Base-by-base conservation (phyloP, 495 filamentous ascomycete species). In the Saxophila tyrrhenica region DNA sequence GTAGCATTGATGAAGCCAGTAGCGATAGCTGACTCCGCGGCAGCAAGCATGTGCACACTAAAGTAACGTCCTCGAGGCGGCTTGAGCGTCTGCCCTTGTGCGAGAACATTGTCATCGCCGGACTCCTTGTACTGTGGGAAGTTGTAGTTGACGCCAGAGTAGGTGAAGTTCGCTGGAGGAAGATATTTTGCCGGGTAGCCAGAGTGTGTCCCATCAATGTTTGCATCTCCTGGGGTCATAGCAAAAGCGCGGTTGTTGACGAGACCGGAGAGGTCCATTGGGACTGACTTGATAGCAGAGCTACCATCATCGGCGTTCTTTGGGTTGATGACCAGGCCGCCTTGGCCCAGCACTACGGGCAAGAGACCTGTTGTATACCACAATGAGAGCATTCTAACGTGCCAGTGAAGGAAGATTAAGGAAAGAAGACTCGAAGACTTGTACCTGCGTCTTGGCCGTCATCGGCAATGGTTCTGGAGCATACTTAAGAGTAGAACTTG, bases 61-160 rank as follows among this genome's bases (percentile, higher is more conserved):
- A 77, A 72, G 38, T 74, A 73, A 39, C 60, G 56, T 0, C 51
- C 56, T 22, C 42, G 32, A 0, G 71, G 65, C 0, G 74, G 68
- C 2, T 46, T 7, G 24, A 79, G 64, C 1, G 54, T 63, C 58
- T 78, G 75, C 3, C 73, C 70, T 10, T 65, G 44, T 19, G 67
- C 66, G 25, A 77, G 62, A 2, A 73, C 59, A 60, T 78, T 77
- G 54, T 78, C 74, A 25, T 64, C 63, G 11, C 59, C 55, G 0
- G 68, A 53, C 10, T 65, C 62, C 44, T 73, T 74, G 51, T 78
- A 77, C 20, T 67, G 65, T 1, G 75, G 68, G 41, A 77, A 77
- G 0, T 53, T 58, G 55, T 74, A 78, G n/a, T 63, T 64, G 47
- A 76, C 63, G 13, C 73, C 71, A 10, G 68, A 67, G 32, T 73